Base-by-base conservation (phyloP, 176 grass and related monocot species). In the Oryza officinalis region DNA sequence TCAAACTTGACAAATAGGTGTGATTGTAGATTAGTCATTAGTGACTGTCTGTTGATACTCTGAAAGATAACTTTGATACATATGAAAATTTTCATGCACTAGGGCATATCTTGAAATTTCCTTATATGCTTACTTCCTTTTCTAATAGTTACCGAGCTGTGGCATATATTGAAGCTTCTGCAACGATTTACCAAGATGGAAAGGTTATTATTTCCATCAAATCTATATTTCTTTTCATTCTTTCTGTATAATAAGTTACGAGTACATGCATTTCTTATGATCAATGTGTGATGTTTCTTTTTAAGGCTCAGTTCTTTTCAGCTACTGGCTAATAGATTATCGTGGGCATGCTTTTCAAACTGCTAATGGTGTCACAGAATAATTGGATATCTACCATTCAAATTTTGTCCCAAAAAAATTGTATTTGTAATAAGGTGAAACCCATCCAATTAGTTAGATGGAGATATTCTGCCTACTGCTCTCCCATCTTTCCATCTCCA, bases 141-240 rank as follows among this genome's bases (percentile, higher is more conserved):
- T 0, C 80, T 92, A 69, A 43, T 77, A 98, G 96, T 77, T 98
- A 98, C 80, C 93, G 93, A 83, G 96, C 96, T 67, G 96, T 95
- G 83, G 93, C 96, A 88, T 98, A 98, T 84, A 93, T 98, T 88
- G 93, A 98, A 95, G 96, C 96, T 88, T 93, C 96, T 78, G 96
- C 96, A 2, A 68, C 90, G 76, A 98, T 95, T 86, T 95, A 95
- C 84, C 96, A 98, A 86, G 96, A 98, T 67, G 93, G 91, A 81
- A 93, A 98, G 92, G 96, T 95, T 52, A 81, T 38, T 79, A 35
- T 79, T 76, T 83, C 59, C 27, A 75, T 79, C 12, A 33, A 27
- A 88, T n/a, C 22, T 72, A 32, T 74, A 46, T 3, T 54, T 31
- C 8, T 66, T 86, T 27, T 45, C 70, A 40, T 67, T 46, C n/a